Evolutionary conservation across 495 filamentous ascomycete species (phyloP), one percentile per base, ranked within the genome.

Genomic region (Tuber magnatum): DNA sequence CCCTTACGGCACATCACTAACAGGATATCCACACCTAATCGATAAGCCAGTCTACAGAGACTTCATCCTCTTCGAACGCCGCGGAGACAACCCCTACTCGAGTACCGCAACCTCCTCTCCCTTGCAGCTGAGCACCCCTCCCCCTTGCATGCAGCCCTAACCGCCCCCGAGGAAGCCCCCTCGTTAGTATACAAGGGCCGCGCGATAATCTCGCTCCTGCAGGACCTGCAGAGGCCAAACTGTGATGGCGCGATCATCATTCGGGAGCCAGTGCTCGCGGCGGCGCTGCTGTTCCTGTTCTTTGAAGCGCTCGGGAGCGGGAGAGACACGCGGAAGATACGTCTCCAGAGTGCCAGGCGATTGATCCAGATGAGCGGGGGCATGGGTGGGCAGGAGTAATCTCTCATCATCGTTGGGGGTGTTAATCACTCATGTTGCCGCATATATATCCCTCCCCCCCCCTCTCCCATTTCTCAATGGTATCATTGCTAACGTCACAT

Each of bases 291-390:
- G 20, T 82, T 82, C 38, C 43, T 82, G 28, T 82, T 82, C 41
- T 82, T 82, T 72, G 81, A 82, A n/a, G 75, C 81, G 6, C 40
- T 82, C 38, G 81, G 82, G 51, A 77, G 78, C n/a, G 81, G 81
- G 20, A 80, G 73, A 51, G 72, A 82, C 48, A 82, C 81, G 28
- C 82, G 81, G 81, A 82, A 82, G 74, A 78, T 82, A 42, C 81
- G 82, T 68, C 74, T 82, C 20, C 71, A 73, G 18, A 81, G 81
- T 1, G 81, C 81, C 42, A 75, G 80, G 18, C 51, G 51, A 61
- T 48, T 82, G 72, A 82, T 82, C 14, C 73, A 73, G 56, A 40
- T 78, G 70, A 76, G 78, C 18, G 78, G 75, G 18, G 78, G 75
- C 20, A 78, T 80, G 70, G 69, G 73, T 2, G 71, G 71, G 32